Evolutionary conservation across 73 alveolate genomes (phyloP).

Genomic region (Symbiodinium pilosum): DNA sequence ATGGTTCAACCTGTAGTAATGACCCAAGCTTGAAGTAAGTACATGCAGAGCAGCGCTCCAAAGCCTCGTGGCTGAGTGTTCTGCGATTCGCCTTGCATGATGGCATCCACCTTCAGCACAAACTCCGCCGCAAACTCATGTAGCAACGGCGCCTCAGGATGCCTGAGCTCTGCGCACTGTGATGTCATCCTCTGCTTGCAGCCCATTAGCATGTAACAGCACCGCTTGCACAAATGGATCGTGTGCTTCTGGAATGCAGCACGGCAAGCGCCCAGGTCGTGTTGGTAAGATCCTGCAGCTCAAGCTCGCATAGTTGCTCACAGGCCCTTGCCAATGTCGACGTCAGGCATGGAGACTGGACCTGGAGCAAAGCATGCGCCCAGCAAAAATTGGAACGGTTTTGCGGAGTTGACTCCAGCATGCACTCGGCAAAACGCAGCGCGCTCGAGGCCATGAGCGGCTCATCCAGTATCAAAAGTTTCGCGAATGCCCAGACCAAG

Average conservation of each 20-base stretch:
- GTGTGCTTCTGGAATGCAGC: background rate
- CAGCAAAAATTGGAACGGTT: conserved; percentile 30
- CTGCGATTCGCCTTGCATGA: background rate
- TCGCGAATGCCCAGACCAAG: background rate
- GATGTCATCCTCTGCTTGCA: background rate
- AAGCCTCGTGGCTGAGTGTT: no score
- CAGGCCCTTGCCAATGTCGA: background rate
- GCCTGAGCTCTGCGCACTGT: background rate
- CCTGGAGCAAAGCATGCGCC: background rate
- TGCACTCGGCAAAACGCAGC: background rate
- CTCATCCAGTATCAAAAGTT: background rate
- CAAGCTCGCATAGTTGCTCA: background rate
- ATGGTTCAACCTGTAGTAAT: no score
- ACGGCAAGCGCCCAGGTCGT: conserved; percentile 4
- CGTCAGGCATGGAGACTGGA: background rate
- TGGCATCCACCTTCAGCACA: background rate
- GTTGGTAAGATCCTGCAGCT: conserved; percentile 10
- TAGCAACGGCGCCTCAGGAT: background rate
- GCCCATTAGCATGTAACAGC: no score
- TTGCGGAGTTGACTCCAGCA: background rate
- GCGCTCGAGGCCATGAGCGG: background rate
- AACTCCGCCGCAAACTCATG: conserved; percentile 9
- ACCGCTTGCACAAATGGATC: background rate
- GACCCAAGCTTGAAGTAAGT: no score
- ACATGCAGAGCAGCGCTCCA: no score